phyloP scores from a whole-genome alignment of 2,329 filamentous ascomycete genomes.

The Hymenoscyphus repandus region DNA sequence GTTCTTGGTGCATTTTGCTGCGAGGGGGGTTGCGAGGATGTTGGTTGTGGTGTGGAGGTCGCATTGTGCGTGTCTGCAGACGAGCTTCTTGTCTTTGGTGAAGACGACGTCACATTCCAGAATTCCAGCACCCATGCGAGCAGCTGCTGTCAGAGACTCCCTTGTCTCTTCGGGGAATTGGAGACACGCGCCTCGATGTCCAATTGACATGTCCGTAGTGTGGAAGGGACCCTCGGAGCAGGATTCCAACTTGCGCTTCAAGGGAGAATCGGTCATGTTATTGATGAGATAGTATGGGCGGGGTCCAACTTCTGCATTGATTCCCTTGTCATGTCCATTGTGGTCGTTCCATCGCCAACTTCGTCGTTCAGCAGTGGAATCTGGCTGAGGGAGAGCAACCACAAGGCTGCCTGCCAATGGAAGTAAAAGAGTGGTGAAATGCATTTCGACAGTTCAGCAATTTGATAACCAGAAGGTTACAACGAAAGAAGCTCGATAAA shows the following conservation, averaged over 20 bases:
- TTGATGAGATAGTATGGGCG: constrained; percentile 21
- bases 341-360: constrained; percentile 1
- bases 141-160: constrained; percentile 16
- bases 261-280: constrained; percentile 16
- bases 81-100: constrained; percentile 18
- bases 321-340: neutral
- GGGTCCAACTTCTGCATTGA: constrained; percentile 8
- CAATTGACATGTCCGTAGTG: constrained; percentile 13
- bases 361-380: neutral
- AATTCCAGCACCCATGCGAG: constrained; percentile 19
- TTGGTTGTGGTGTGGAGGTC: constrained; percentile 22
- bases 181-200: constrained; percentile 19
- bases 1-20: constrained; percentile 15
- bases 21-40: constrained; percentile 15
- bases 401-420: neutral
- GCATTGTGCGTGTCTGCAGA: constrained; percentile 21
- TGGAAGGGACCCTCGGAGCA: constrained; percentile 15
- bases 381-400: neutral
- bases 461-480: no score
- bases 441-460: neutral
- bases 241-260: constrained; percentile 17
- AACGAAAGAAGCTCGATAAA: no score
- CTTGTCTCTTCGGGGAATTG: constrained; percentile 20
- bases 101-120: constrained; percentile 22
- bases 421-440: neutral